Evolutionary conservation across 2,329 filamentous ascomycete species (phyloP).

Genomic region (Aaosphaeria pasadenensis): DNA sequence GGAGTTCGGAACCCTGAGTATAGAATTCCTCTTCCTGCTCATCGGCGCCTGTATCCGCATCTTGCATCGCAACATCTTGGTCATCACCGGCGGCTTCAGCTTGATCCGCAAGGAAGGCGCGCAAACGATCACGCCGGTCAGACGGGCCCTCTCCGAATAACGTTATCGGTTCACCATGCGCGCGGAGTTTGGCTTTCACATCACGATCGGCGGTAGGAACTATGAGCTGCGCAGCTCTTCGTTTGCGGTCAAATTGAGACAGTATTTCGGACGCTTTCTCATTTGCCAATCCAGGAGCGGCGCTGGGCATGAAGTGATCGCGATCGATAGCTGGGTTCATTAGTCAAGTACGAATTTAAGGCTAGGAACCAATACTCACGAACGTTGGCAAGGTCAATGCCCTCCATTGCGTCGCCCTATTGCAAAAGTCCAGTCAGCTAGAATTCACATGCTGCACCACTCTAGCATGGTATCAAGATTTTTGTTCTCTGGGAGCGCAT

Average conservation of each 20-base stretch:
- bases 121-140: slow-evolving; percentile 81
- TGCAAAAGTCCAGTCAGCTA: too few species aligned
- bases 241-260: slow-evolving; percentile 86
- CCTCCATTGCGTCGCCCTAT: slow-evolving; percentile 53
- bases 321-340: slow-evolving; percentile 60
- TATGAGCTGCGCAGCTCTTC: slow-evolving; percentile 80
- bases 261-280: slow-evolving; percentile 84
- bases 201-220: slow-evolving; percentile 92
- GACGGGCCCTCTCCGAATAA: slow-evolving; percentile 87
- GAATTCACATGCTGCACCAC: too few species aligned
- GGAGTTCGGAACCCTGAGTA: slow-evolving; percentile 71
- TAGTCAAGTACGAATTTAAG: neutral
- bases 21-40: slow-evolving; percentile 86
- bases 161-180: slow-evolving; percentile 89
- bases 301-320: slow-evolving; percentile 76
- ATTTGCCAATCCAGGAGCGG: slow-evolving; percentile 63
- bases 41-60: slow-evolving; percentile 53
- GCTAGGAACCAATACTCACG: slow-evolving; percentile 48
- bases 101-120: slow-evolving; percentile 74
- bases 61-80: slow-evolving; percentile 50
- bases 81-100: slow-evolving; percentile 61
- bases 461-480: too few species aligned
- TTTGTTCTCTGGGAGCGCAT: too few species aligned
- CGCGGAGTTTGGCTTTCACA: slow-evolving; percentile 76
- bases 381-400: slow-evolving; percentile 61